Percentiles rank a stretch among this genome's conserved stretches.
These are phyloP conservation scores for Clavispora santaluciae DNA, from an alignment of 805 yeast genomes.

Conservation along the genomic window DNA sequence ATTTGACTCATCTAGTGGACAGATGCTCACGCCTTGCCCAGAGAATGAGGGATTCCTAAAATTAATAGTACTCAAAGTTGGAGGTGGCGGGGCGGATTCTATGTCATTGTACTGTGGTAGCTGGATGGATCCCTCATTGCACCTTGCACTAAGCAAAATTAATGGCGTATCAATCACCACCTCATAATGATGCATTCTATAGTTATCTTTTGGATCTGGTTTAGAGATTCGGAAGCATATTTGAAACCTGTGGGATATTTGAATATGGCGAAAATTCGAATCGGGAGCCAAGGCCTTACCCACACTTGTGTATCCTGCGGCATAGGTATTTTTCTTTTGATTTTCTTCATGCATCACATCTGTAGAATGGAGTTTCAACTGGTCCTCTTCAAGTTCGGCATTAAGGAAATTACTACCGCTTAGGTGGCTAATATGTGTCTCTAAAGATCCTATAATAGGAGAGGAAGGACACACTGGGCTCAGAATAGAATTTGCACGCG, in stretches of 20 bases:
- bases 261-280: slow-evolving; percentile 56
- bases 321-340: slow-evolving; percentile 24
- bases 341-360: slow-evolving; percentile 26
- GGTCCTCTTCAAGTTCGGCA: slow-evolving; percentile 14
- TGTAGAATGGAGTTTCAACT: slow-evolving; percentile 27
- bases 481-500: not conserved
- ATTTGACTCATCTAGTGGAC: slow-evolving; percentile 19
- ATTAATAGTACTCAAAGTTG: slow-evolving; percentile 16
- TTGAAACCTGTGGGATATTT: slow-evolving; percentile 64
- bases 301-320: slow-evolving; percentile 31
- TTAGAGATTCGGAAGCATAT: slow-evolving; percentile 64
- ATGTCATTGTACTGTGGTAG: slow-evolving; percentile 37
- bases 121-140: slow-evolving; percentile 37
- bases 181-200: slow-evolving; percentile 66
- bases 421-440: slow-evolving; percentile 32
- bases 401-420: slow-evolving; percentile 4
- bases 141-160: slow-evolving; percentile 39
- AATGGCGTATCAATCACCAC: slow-evolving; percentile 78
- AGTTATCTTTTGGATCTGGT: slow-evolving; percentile 44
- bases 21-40: slow-evolving; percentile 28
- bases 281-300: slow-evolving; percentile 55
- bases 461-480: slow-evolving; percentile 17
- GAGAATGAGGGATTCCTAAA: slow-evolving; percentile 38
- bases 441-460: slow-evolving; percentile 36
- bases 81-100: slow-evolving; percentile 10